phyloP scores from a whole-genome alignment of 2,329 filamentous ascomycete species.

The Aspergillus sclerotialis region DNA sequence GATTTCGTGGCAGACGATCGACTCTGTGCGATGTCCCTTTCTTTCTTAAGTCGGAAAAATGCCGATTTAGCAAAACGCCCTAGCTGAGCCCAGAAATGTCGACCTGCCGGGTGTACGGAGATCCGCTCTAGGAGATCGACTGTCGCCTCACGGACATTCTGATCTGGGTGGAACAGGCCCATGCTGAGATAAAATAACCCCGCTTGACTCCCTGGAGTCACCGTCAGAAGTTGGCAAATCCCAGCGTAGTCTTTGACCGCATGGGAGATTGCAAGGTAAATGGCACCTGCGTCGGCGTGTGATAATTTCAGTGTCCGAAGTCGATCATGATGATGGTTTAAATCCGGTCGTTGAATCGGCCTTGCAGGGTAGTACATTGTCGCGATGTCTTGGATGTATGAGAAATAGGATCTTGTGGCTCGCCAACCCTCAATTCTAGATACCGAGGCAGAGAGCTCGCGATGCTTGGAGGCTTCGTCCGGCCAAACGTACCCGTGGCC shows the following conservation, averaged over 20 bases:
- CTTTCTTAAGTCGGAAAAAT: conserved; percentile 70
- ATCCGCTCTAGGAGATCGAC: conserved; percentile 77
- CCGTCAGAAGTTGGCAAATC: conserved; percentile 73
- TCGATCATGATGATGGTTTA: conserved; percentile 89
- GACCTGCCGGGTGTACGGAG: conserved; percentile 77
- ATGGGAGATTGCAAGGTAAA: conserved; percentile 74
- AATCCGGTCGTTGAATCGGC: conserved; percentile 49
- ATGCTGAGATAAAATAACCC: conserved; percentile 87
- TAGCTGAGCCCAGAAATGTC: conserved; percentile 84
- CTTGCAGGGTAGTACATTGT: conserved; percentile 31
- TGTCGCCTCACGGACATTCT: conserved; percentile 68
- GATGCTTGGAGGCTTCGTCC: conserved; percentile 70
- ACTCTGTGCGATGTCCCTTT: conserved; percentile 34
- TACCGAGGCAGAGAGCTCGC: conserved; percentile 85
- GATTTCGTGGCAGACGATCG: conserved; percentile 17
- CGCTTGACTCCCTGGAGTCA: conserved; percentile 77
- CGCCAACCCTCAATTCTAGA: conserved; percentile 95
- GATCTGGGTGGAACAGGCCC: conserved; percentile 83
- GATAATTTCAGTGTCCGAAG: conserved; percentile 74
- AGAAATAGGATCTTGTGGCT: conserved; percentile 90
- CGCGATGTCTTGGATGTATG: conserved; percentile 70
- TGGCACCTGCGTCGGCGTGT: conserved; percentile 67
- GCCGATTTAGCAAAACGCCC: conserved; percentile 85
- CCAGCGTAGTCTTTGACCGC: conserved; percentile 75
- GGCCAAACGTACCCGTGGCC: conserved; percentile 96